phyloP scores from a whole-genome alignment of 1,284 basidiomycete species.

The Retiboletus fuscus region DNA sequence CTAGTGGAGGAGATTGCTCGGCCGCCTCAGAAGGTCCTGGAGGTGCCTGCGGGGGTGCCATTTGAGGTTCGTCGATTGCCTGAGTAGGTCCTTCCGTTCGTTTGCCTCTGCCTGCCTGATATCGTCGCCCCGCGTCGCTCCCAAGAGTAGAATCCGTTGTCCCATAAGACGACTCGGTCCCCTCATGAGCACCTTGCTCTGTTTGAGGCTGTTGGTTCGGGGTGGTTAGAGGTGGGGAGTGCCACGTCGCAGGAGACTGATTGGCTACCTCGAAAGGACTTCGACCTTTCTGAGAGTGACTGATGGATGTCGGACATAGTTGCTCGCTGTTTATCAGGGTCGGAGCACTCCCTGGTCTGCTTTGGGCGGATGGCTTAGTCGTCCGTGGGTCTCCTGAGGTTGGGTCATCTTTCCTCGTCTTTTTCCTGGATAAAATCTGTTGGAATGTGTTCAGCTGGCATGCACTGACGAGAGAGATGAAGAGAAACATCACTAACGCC shows the following conservation, averaged over 20 bases:
- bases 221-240: no score
- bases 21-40: no score
- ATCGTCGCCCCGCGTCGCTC: neutral
- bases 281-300: neutral
- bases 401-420: neutral
- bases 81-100: neutral
- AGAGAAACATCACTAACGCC: slow-evolving; percentile 5
- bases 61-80: no score
- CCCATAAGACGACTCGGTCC: neutral
- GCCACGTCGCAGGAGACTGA: neutral
- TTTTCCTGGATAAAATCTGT: neutral
- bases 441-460: neutral
- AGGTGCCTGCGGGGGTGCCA: no score
- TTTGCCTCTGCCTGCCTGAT: neutral
- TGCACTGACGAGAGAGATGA: neutral
- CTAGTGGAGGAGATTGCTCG: no score
- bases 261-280: neutral
- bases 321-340: no score
- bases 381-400: neutral
- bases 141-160: neutral
- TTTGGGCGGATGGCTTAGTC: no score
- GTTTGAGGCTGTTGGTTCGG: no score
- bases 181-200: neutral
- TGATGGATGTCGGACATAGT: no score
- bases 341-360: no score